A percentile compares a stretch with the other conserved stretches of the same genome.
These are phyloP conservation scores for Flaveria brownii DNA, from an alignment of 129 eudicot species.

Conservation along the genomic window DNA sequence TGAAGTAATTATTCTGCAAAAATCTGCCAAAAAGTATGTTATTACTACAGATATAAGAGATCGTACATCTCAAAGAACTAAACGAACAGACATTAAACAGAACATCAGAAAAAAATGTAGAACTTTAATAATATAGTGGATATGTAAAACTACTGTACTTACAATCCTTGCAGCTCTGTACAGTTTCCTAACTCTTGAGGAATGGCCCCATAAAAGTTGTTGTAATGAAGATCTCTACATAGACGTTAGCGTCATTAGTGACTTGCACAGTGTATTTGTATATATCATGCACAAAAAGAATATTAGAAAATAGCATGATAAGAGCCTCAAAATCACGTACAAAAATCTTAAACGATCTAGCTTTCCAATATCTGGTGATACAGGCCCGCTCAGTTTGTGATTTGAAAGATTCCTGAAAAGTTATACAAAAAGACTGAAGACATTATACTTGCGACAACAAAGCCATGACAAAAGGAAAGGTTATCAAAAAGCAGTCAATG, in stretches of 20 bases:
- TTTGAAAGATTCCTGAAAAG: slow-evolving; percentile 77
- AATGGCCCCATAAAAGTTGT: slow-evolving; percentile 83
- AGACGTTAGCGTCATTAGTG: slow-evolving; percentile 34
- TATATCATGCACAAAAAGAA: not conserved
- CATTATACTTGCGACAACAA: slow-evolving; percentile 3
- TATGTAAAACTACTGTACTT: slow-evolving; percentile 42
- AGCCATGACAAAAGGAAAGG: not conserved
- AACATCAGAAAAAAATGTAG: not conserved
- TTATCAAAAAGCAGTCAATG: not conserved
- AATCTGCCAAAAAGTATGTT: slow-evolving; percentile 46
- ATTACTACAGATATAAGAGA: not conserved
- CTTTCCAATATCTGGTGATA: slow-evolving; percentile 91
- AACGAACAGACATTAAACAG: not conserved
- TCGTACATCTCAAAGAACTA: slow-evolving; percentile 3
- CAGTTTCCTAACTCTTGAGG: slow-evolving; percentile 93
- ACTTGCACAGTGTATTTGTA: not conserved
- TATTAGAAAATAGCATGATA: not conserved
- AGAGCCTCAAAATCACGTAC: slow-evolving; percentile 24
- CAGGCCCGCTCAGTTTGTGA: slow-evolving; percentile 84
- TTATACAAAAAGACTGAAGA: slow-evolving; percentile 5
- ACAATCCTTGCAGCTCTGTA: slow-evolving; percentile 82
- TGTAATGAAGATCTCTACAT: slow-evolving; percentile 82
- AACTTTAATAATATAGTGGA: not conserved
- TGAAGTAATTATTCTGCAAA: slow-evolving; percentile 87
- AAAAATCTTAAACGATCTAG: slow-evolving; percentile 56